Conservation (phyloP, 441 rosid genomes). For the Mallotus japonicus region DNA sequence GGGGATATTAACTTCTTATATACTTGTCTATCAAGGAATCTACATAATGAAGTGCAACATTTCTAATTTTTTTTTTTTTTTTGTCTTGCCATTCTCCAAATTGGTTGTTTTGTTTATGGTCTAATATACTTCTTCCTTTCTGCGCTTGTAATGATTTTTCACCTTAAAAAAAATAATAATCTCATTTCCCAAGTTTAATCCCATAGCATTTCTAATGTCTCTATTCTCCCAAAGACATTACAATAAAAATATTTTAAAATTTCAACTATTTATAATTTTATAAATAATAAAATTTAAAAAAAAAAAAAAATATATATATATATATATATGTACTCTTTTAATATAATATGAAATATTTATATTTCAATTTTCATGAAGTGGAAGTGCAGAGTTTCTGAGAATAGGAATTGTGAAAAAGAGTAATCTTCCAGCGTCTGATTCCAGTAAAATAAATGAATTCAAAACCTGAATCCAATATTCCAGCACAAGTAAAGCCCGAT, state of each 20-base stretch:
- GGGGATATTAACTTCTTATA: not conserved
- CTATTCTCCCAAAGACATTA: not conserved
- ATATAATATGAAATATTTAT: too few relatives aligned
- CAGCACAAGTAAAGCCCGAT: too few relatives aligned
- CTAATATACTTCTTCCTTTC: not conserved
- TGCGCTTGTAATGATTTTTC: not conserved
- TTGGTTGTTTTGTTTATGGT: too few relatives aligned
- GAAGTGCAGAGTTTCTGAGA: not conserved
- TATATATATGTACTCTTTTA: too few relatives aligned
- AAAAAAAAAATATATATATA: too few relatives aligned
- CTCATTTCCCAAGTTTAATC: too few relatives aligned
- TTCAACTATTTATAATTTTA: too few relatives aligned
- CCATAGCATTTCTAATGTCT: not conserved
- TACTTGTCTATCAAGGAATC: too few relatives aligned
- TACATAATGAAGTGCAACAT: too few relatives aligned
- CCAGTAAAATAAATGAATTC: not conserved
- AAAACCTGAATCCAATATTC: not conserved
- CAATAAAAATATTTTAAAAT: too few relatives aligned
- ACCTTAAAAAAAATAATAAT: too few relatives aligned
- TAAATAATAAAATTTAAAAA: too few relatives aligned
- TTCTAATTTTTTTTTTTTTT: not conserved
- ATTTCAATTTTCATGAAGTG: not conserved
- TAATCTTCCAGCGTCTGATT: not conserved
- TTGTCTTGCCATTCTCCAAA: not conserved
- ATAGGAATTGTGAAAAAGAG: not conserved